A percentile compares a stretch with the other conserved stretches of the same genome.
Evolutionary conservation across 1,284 basidiomycete genomes (phyloP).

Genomic region (Cutaneotrichosporon cutaneum): DNA sequence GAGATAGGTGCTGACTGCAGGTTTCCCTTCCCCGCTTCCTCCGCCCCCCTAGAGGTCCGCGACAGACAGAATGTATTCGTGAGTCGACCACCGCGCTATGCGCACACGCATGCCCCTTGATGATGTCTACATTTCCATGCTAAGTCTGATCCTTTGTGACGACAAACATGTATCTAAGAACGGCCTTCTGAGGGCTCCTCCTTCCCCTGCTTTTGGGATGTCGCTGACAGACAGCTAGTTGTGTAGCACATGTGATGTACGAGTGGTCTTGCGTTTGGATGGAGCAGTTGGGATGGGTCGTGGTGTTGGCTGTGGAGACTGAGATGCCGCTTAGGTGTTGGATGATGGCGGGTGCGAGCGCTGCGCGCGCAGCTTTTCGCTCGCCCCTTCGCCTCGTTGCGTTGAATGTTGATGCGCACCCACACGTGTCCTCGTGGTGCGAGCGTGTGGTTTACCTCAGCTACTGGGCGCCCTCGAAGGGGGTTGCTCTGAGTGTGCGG

Average conservation of each 20-base stretch:
- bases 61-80: slow-evolving; percentile 17
- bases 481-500: no score
- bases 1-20: neutral
- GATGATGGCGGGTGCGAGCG: no score
- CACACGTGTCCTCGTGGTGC: no score
- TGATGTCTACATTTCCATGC: slow-evolving; percentile 50
- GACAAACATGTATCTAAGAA: slow-evolving; percentile 47
- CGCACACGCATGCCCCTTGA: slow-evolving; percentile 33
- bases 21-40: neutral
- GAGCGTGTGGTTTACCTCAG: no score
- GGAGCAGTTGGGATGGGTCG: no score
- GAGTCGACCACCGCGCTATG: slow-evolving; percentile 4
- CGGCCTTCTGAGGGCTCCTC: slow-evolving; percentile 45
- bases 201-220: neutral
- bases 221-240: slow-evolving; percentile 11
- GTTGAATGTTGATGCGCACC: no score
- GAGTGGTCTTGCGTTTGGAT: neutral
- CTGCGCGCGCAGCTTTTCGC: no score
- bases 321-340: no score
- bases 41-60: neutral
- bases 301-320: no score
- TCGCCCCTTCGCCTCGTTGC: no score
- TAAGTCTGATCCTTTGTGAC: slow-evolving; percentile 46
- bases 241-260: slow-evolving; percentile 1
- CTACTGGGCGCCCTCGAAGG: no score